Evolutionary conservation across 73 alveolate species (phyloP).

Genomic region (Stentor coeruleus): DNA sequence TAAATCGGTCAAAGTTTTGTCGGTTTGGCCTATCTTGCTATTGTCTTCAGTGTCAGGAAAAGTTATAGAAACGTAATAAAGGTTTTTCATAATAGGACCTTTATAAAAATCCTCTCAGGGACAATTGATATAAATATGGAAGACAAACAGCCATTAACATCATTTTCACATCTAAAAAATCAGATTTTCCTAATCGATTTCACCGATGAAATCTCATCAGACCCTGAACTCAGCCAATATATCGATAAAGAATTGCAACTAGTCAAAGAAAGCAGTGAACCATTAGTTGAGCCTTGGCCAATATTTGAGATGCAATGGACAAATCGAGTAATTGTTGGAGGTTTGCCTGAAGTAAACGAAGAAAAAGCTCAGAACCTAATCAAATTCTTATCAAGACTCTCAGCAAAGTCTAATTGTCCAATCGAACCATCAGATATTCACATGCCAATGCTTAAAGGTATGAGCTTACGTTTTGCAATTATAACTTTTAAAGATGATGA

Average conservation of each 20-base stretch:
- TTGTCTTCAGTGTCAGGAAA: no score
- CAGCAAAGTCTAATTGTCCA: not conserved
- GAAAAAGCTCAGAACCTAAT: slow-evolving; percentile 2
- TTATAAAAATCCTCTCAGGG: no score
- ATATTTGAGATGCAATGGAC: slow-evolving; percentile 20
- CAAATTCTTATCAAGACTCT: not conserved
- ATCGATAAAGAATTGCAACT: not conserved
- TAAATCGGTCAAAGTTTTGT: no score
- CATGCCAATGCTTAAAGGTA: slow-evolving; percentile 24
- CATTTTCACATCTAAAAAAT: no score
- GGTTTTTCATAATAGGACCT: no score
- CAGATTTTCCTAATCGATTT: no score
- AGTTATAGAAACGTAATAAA: no score
- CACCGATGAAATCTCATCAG: not conserved
- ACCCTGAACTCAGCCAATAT: not conserved
- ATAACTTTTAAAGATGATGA: slow-evolving; percentile 25
- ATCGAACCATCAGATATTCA: not conserved
- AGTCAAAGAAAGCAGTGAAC: not conserved
- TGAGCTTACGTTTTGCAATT: slow-evolving; percentile 15
- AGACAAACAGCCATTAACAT: not conserved
- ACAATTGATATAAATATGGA: slow-evolving; percentile 22
- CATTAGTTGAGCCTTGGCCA: slow-evolving; percentile 21
- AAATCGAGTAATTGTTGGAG: slow-evolving; percentile 17
- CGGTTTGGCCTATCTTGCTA: no score
- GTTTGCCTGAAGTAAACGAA: not conserved